Conservation (phyloP, 2,329 filamentous ascomycete genomes). For the Aaosphaeria arxii region DNA sequence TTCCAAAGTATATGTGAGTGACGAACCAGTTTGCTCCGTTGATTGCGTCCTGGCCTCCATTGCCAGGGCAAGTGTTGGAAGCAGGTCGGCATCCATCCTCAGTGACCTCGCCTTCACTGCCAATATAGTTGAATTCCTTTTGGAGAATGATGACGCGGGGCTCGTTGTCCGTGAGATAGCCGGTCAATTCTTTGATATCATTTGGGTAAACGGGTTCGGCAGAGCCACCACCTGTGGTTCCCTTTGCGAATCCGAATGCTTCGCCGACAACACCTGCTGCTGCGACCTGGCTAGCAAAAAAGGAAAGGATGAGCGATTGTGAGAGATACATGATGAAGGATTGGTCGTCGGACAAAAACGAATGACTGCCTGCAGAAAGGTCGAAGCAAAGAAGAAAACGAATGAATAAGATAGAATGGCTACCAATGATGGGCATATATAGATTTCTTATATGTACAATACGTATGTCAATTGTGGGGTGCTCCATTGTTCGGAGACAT, state of each 20-base stretch:
- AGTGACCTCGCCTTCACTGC: slow-evolving; percentile 18
- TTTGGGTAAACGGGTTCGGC: slow-evolving; percentile 12
- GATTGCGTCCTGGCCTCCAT: slow-evolving; percentile 57
- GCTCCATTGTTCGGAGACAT: no score
- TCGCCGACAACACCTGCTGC: slow-evolving; percentile 12
- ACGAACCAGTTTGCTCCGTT: slow-evolving; percentile 40
- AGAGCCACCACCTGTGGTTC: slow-evolving; percentile 13
- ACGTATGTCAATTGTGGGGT: no score
- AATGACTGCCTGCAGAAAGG: slow-evolving; percentile 6
- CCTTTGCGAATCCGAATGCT: slow-evolving; percentile 12
- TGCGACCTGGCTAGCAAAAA: slow-evolving; percentile 4
- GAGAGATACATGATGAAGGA: slow-evolving; percentile 5
- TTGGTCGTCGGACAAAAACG: slow-evolving; percentile 2
- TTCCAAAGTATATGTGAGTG: no score
- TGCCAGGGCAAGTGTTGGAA: slow-evolving; percentile 43
- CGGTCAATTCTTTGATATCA: slow-evolving; percentile 14
- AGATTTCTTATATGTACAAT: no score
- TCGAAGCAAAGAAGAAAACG: background rate
- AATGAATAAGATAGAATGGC: background rate
- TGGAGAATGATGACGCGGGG: slow-evolving; percentile 39
- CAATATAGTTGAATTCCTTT: slow-evolving; percentile 23
- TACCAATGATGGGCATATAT: background rate
- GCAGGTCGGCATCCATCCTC: slow-evolving; percentile 40
- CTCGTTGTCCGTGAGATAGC: slow-evolving; percentile 26
- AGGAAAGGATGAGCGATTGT: slow-evolving; percentile 6